Evolutionary conservation across 768 basidiomycete species (phyloP).

Genomic region (Infundibulicybe gibba): DNA sequence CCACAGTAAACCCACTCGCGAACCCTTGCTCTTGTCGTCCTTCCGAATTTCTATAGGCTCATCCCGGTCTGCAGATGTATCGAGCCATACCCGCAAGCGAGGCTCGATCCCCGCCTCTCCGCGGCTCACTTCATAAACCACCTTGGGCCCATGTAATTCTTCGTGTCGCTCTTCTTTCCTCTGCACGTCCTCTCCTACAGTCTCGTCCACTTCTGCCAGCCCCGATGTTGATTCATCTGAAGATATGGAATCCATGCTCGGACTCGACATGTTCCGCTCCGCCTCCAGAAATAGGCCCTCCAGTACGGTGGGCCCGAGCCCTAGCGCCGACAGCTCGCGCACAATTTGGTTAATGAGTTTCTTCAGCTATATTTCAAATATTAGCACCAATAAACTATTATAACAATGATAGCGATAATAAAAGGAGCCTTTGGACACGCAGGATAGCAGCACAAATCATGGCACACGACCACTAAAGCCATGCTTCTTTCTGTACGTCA

Average conservation of each 20-base stretch:
- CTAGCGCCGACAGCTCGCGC: slow-evolving; percentile 69
- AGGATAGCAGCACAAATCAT: too few species aligned
- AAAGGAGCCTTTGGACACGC: too few species aligned
- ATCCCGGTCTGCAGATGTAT: slow-evolving; percentile 15
- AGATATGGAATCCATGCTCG: slow-evolving; percentile 1
- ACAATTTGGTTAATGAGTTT: slow-evolving; percentile 85
- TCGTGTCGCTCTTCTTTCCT: slow-evolving; percentile 1
- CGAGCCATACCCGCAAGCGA: slow-evolving; percentile 49
- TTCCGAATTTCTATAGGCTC: slow-evolving; percentile 4
- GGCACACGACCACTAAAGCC: too few species aligned
- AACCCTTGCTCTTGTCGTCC: background rate
- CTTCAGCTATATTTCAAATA: slow-evolving; percentile 59
- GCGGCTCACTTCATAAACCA: slow-evolving; percentile 56
- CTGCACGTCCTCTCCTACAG: background rate
- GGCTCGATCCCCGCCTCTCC: slow-evolving; percentile 50
- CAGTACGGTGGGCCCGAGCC: slow-evolving; percentile 47
- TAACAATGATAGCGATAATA: too few species aligned
- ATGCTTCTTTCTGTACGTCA: too few species aligned
- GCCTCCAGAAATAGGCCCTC: slow-evolving; percentile 36
- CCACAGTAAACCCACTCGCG: slow-evolving; percentile 17
- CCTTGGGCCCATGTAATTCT: slow-evolving; percentile 20
- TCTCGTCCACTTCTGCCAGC: background rate
- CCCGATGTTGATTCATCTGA: background rate
- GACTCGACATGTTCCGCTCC: slow-evolving; percentile 13
- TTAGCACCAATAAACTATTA: background rate